Percentiles rank a stretch among this genome's conserved stretches.
Conservation (phyloP, 495 filamentous ascomycete genomes). For the Elasticomyces elasticus region DNA sequence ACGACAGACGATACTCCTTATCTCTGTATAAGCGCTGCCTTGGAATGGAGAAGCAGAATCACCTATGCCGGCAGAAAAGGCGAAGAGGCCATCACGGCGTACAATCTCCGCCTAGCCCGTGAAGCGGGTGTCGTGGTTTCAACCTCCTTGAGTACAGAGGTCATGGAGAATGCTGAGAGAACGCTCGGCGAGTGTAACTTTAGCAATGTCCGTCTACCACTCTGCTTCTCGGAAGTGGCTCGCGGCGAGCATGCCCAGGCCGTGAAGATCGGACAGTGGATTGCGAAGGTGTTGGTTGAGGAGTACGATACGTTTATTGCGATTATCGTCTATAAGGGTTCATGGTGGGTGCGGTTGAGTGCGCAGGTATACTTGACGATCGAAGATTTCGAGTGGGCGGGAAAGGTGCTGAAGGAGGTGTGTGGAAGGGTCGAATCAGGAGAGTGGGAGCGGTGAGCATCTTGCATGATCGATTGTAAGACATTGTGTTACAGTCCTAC, state of each 20-base stretch:
- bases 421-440: slow-evolving; percentile 49
- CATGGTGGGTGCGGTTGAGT: slow-evolving; percentile 62
- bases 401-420: slow-evolving; percentile 47
- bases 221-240: slow-evolving; percentile 32
- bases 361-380: slow-evolving; percentile 72
- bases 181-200: slow-evolving; percentile 43
- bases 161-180: slow-evolving; percentile 43
- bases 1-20: slow-evolving; percentile 65
- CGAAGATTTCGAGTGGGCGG: slow-evolving; percentile 68
- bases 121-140: slow-evolving; percentile 51
- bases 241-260: slow-evolving; percentile 23
- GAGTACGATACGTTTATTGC: slow-evolving; percentile 64
- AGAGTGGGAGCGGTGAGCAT: slow-evolving; percentile 32
- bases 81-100: slow-evolving; percentile 55
- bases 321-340: slow-evolving; percentile 47
- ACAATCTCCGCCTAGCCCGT: slow-evolving; percentile 47
- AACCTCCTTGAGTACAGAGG: slow-evolving; percentile 51
- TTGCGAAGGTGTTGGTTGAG: slow-evolving; percentile 38
- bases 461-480: neutral
- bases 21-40: slow-evolving; percentile 57
- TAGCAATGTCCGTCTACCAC: slow-evolving; percentile 64
- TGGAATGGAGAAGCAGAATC: slow-evolving; percentile 55
- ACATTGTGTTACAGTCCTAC: neutral
- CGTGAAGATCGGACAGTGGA: slow-evolving; percentile 41
- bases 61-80: slow-evolving; percentile 58